phyloP scores from a whole-genome alignment of 306 rosid genomes.

The Canavalia ensiformis region DNA sequence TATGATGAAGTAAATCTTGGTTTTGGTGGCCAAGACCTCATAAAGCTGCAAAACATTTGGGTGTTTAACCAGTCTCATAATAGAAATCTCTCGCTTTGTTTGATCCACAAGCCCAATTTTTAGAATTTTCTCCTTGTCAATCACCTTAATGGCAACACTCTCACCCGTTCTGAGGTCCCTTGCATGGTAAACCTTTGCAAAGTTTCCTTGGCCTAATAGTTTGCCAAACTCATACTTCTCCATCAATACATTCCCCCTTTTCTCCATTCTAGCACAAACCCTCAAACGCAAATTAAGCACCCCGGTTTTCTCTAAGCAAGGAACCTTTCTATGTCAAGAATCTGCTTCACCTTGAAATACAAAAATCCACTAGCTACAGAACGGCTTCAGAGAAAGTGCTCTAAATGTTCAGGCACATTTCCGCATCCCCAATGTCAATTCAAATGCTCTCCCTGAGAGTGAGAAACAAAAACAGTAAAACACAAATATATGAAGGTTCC shows the following conservation, averaged over 20 bases:
- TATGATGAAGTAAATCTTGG: constrained; percentile 61
- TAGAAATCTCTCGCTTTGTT: constrained; percentile 53
- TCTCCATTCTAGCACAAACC: constrained; percentile 48
- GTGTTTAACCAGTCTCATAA: constrained; percentile 54
- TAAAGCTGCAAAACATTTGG: constrained; percentile 53
- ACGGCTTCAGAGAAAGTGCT: constrained; percentile 21
- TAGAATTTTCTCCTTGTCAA: constrained; percentile 52
- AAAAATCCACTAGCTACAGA: neutral
- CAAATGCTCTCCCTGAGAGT: constrained; percentile 35
- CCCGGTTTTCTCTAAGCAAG: constrained; percentile 11
- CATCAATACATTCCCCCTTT: constrained; percentile 52
- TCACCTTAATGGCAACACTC: constrained; percentile 57
- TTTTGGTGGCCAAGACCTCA: constrained; percentile 61
- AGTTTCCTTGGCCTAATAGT: constrained; percentile 59
- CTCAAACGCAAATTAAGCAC: constrained; percentile 36
- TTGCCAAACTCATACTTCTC: constrained; percentile 54
- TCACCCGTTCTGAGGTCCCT: constrained; percentile 54
- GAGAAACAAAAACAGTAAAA: constrained; percentile 1
- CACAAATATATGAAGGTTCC: constrained; percentile 1
- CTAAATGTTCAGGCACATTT: constrained; percentile 33
- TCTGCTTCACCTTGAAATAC: constrained; percentile 13
- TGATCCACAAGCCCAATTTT: constrained; percentile 51
- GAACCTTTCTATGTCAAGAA: constrained; percentile 17
- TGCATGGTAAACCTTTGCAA: constrained; percentile 61
- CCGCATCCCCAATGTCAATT: constrained; percentile 10